Percentiles rank a stretch among this genome's conserved stretches.
Conservation (phyloP, 495 filamentous ascomycete genomes). For the Penicillium atrosanguineum region DNA sequence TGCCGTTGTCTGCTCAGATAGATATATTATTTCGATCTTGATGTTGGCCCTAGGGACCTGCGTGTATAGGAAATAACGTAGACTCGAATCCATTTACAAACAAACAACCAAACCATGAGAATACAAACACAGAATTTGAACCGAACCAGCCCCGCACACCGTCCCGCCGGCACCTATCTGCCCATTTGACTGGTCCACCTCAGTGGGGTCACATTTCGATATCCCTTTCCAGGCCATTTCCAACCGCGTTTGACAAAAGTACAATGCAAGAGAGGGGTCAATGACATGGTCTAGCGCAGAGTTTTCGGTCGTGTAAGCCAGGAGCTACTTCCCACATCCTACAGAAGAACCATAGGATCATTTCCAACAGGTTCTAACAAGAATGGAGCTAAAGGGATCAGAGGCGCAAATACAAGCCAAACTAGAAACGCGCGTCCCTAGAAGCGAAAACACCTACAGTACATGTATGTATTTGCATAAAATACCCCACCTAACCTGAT, state of each 20-base stretch:
- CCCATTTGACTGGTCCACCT: constrained; percentile 5
- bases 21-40: background rate
- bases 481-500: background rate
- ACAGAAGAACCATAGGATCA: background rate
- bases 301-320: background rate
- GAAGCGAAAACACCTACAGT: background rate
- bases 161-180: background rate
- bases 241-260: constrained; percentile 10
- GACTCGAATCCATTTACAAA: background rate
- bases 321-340: too few relatives aligned
- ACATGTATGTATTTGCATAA: background rate
- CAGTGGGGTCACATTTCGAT: constrained; percentile 4
- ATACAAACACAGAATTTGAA: too few relatives aligned
- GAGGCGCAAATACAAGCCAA: background rate
- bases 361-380: background rate
- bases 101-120: background rate
- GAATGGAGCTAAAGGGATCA: background rate
- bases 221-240: background rate
- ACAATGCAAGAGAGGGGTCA: constrained; percentile 8
- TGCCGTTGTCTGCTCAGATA: background rate
- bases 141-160: background rate
- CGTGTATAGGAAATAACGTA: too few relatives aligned
- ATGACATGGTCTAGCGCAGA: background rate
- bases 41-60: background rate
- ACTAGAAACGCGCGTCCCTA: too few relatives aligned